Base-by-base conservation (phyloP, 306 rosid genomes). In the Vachellia collinsii region DNA sequence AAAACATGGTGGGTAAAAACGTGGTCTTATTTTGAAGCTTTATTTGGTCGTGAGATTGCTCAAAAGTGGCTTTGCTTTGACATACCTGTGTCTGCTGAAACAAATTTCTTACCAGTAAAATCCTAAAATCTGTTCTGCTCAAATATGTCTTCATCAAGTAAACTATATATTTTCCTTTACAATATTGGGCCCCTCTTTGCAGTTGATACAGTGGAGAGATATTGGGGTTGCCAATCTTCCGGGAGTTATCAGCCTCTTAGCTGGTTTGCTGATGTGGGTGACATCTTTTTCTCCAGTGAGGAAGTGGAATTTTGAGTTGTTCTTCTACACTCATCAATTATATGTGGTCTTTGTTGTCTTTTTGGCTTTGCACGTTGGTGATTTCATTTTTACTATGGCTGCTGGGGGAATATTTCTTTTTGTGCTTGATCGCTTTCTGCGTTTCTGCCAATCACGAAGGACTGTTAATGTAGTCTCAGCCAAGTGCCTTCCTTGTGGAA, bases 241-340 rank as follows among this genome's bases (percentile, higher is more conserved):
- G 0, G 99, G 99, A 84, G 91, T 90, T 5, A 86, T 95, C 48
- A 91, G 95, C 89, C 92, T 93, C 71, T 4, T 80, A 41, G 97
- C 96, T 46, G 97, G 99, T 56, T 76, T 95, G 53, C 78, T 95
- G 46, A 95, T 95, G 99, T 95, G 99, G 99, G 82, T 83, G 80
- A 95, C 99, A 34, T 95, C 99, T 44, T 89, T 95, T 73, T 87
- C 94, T 47, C 92, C 90, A 67, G 89, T 93, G 67, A 85, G 99
- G 82, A 91, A 76, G 64, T 66, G 88, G 78, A 89, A 91, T 53
- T 95, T 95, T 64, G 99, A 95, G 88, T 56, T 95, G 85, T 95
- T 95, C 86, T 93, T 93, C 90, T 95, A 93, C 89, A 95, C 97
- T 17, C 99, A 95, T 83, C 97, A 95, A 63, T 85, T 95, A 67